Conservation (phyloP, 495 filamentous ascomycete species). For the Lineolata rhizophorae region DNA sequence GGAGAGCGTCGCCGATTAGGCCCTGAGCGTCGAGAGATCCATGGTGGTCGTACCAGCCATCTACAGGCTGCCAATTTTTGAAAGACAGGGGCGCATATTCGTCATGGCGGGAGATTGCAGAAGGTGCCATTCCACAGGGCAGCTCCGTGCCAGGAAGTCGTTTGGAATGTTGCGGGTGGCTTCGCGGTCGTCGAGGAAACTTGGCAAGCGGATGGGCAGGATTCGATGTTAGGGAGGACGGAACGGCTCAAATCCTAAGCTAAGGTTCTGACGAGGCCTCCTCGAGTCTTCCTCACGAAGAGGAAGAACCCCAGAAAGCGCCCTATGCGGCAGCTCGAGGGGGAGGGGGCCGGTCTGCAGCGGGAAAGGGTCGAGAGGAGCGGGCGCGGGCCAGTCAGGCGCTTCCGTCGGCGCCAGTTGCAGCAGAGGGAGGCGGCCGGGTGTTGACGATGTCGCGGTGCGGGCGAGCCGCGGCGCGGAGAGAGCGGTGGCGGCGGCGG, state of each 20-base stretch:
- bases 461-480: slow-evolving; percentile 33
- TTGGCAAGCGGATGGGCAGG: slow-evolving; percentile 11
- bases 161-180: slow-evolving; percentile 6
- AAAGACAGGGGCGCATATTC: slow-evolving; percentile 13
- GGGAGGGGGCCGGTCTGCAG: too few species aligned
- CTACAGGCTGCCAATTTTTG: slow-evolving; percentile 1
- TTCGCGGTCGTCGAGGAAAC: slow-evolving; percentile 8
- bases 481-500: neutral
- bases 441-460: slow-evolving; percentile 41
- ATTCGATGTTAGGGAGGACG: slow-evolving; percentile 61
- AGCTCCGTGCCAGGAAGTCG: slow-evolving; percentile 7
- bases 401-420: too few species aligned
- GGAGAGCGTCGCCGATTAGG: slow-evolving; percentile 59
- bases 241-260: slow-evolving; percentile 65
- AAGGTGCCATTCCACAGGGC: slow-evolving; percentile 49
- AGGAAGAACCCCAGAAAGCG: slow-evolving; percentile 89
- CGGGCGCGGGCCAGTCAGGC: too few species aligned
- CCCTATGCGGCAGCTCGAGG: slow-evolving; percentile 97
- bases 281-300: slow-evolving; percentile 84
- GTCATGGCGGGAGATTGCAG: slow-evolving; percentile 29
- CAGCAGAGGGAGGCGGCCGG: slow-evolving; percentile 43
- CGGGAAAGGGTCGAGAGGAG: too few species aligned
- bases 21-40: slow-evolving; percentile 13
- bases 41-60: slow-evolving; percentile 5
- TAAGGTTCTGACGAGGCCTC: slow-evolving; percentile 59